A percentile compares a stretch with the other conserved stretches of the same genome.
Evolutionary conservation across 495 filamentous ascomycete species (phyloP).

Genomic region (Xylaria sp.): DNA sequence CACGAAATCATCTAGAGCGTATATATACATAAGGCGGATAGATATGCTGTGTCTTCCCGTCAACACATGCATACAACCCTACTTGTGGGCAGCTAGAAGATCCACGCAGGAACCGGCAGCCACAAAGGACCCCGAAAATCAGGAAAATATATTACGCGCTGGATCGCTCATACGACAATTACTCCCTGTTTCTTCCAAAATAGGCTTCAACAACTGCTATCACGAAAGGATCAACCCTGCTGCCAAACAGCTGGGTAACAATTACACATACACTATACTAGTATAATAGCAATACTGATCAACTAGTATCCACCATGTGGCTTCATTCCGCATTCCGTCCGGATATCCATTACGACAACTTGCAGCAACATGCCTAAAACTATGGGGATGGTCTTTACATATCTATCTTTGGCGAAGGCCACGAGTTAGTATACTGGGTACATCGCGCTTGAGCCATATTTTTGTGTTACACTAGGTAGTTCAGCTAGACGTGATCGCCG

Average conservation of each 20-base stretch:
- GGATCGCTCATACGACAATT: neutral
- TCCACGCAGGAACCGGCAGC: slow-evolving; percentile 3
- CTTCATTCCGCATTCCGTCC: slow-evolving; percentile 1
- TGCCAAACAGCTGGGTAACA: slow-evolving; percentile 9
- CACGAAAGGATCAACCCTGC: neutral
- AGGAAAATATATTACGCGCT: slow-evolving; percentile 2
- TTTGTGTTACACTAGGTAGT: slow-evolving; percentile 9
- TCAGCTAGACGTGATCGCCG: slow-evolving; percentile 12
- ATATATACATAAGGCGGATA: too few relatives aligned
- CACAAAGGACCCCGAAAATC: neutral
- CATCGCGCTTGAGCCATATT: neutral
- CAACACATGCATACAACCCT: slow-evolving; percentile 12
- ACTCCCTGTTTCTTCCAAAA: neutral
- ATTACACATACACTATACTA: too few relatives aligned
- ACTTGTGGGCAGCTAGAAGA: neutral
- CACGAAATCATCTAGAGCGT: too few relatives aligned
- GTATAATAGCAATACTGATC: neutral
- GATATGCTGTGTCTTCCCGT: neutral
- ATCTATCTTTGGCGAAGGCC: neutral
- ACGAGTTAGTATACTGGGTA: neutral
- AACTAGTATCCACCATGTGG: neutral
- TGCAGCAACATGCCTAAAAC: neutral
- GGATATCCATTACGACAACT: neutral
- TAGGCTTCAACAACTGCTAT: neutral
- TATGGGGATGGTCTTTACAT: neutral